A percentile compares a stretch with the other conserved stretches of the same genome.
Evolutionary conservation across 257 asterid species (phyloP).

Genomic region (Oldenlandia corymbosa): DNA sequence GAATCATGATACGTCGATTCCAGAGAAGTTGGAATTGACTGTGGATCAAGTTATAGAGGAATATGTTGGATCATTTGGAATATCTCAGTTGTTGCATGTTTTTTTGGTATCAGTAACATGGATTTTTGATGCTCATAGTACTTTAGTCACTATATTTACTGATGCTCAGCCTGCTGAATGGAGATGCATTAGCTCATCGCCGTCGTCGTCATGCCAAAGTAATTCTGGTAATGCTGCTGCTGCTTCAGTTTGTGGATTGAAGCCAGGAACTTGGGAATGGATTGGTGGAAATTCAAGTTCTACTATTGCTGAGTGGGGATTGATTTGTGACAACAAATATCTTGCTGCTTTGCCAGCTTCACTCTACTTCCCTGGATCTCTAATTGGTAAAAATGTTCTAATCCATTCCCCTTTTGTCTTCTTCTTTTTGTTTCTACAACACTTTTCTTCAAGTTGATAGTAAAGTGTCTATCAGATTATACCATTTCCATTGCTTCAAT

Average conservation of each 20-base stretch:
- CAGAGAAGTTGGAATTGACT: conserved; percentile 34
- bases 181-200: conserved; percentile 33
- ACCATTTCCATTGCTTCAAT: no score
- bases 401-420: background rate
- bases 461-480: no score
- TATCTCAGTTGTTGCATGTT: conserved; percentile 53
- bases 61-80: conserved; percentile 54
- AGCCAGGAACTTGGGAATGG: conserved; percentile 63
- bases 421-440: no score
- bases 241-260: conserved; percentile 40
- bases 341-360: conserved; percentile 63
- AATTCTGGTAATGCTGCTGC: conserved; percentile 14
- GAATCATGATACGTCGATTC: background rate
- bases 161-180: conserved; percentile 53
- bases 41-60: conserved; percentile 58
- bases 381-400: conserved; percentile 43
- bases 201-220: background rate
- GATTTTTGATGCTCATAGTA: conserved; percentile 51
- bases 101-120: conserved; percentile 52
- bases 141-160: conserved; percentile 50
- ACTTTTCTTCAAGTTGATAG: no score
- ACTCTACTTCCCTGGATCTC: conserved; percentile 55
- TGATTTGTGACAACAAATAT: conserved; percentile 48
- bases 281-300: conserved; percentile 40
- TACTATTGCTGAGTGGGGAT: conserved; percentile 59